Evolutionary conservation across 768 basidiomycete species (phyloP), one percentile per base, ranked within the genome.

Genomic region (Mycena filopes): DNA sequence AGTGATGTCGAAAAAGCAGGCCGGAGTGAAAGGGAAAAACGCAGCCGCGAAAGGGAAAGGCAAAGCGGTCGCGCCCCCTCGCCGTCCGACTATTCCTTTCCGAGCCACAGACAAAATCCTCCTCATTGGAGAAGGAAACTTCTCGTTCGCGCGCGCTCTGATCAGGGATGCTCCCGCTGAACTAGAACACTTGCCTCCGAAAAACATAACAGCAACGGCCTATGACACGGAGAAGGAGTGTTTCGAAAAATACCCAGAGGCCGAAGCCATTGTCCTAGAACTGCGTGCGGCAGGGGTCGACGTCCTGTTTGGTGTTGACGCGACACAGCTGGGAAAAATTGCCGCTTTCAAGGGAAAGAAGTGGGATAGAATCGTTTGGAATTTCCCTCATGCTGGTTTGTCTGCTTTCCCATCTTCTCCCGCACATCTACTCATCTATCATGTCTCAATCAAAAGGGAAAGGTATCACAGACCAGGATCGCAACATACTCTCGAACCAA

Each of bases 371-470:
- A 85, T 98, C 60, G 87, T 94, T 9, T 98, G 95, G 90, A 98
- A 99, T 75, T 99, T 98, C 74, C 97, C 97, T 63, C 97, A 99
- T 80, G 92, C 92, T 72, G 96, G 96, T 94, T 72, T 51, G 60
- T 63, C 42, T 57, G 11, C 23, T 56, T 3, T 36, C n/a, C n/a
- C 15, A 23, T 45, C 25, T 45, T 4, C 23, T 53, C 41, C 25
- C n/a, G 26, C 33, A 40, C 60, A 3, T 48, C 28, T 20, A 40
- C 45, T 2, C 6, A 18, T n/a, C 60, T 42, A 63, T 23, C 7
- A 25, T 56, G 49, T 36, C 64, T 47, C 23, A 60, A 41, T 54
- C 65, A 40, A 43, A 72, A 94, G 92, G 93, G 26, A 94, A 89
- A 74, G 95, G 96, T 3, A 96, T 98, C 65, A 87, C 92, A 25